phyloP scores from a whole-genome alignment of 2,329 filamentous ascomycete species.

The Westerdykella ornata region DNA sequence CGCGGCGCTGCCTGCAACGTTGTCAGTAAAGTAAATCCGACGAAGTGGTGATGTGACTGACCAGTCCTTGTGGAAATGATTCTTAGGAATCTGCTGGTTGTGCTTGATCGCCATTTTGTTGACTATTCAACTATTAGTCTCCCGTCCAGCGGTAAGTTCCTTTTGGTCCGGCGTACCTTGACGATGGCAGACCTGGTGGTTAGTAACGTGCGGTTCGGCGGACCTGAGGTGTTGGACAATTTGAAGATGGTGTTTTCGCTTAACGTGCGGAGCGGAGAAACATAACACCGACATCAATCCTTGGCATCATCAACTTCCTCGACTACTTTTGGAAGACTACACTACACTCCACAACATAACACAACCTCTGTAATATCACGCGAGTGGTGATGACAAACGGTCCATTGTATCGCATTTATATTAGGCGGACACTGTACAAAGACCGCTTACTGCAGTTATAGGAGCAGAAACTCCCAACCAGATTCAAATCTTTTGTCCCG shows the following conservation, averaged over 20 bases:
- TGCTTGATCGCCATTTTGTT: constrained; percentile 82
- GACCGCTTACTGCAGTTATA: not conserved
- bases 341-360: no score
- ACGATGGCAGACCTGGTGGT: constrained; percentile 26
- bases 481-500: no score
- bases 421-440: constrained; percentile 5
- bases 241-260: not conserved
- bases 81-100: constrained; percentile 97
- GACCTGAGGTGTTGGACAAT: not conserved
- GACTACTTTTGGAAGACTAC: no score
- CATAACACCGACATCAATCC: no score
- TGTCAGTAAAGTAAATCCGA: constrained; percentile 14
- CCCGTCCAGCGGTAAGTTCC: constrained; percentile 2
- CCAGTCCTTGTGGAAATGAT: constrained; percentile 64
- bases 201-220: constrained; percentile 10
- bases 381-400: no score
- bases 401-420: no score
- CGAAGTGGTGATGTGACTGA: constrained; percentile 7
- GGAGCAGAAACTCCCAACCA: no score
- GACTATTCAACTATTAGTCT: constrained; percentile 23
- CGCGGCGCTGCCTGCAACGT: constrained; percentile 75
- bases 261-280: not conserved
- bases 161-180: constrained; percentile 19
- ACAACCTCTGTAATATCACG: no score
- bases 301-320: no score